Evolutionary conservation across 768 basidiomycete genomes (phyloP).

Genomic region (Sistotremastrum suecicum): DNA sequence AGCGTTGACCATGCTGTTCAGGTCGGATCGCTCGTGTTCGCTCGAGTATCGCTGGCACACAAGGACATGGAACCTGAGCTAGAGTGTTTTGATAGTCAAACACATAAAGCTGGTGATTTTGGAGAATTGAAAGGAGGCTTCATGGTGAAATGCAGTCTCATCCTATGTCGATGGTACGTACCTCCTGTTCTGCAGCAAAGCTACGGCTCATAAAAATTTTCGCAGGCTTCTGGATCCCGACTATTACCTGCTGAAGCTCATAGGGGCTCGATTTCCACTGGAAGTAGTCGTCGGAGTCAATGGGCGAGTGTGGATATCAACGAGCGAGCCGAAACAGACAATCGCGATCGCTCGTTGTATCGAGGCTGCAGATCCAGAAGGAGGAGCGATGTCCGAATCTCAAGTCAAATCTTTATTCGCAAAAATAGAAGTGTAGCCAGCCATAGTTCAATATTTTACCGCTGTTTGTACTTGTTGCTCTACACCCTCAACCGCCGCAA

Average conservation of each 20-base stretch:
- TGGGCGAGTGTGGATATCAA: constrained; percentile 80
- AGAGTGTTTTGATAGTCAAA: constrained; percentile 91
- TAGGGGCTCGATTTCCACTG: constrained; percentile 73
- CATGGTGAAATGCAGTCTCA: constrained; percentile 64
- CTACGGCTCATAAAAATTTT: background rate
- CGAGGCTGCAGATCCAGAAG: constrained; percentile 67
- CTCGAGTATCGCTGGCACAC: constrained; percentile 83
- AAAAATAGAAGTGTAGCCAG: constrained; percentile 25
- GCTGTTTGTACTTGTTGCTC: no score
- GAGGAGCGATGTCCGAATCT: constrained; percentile 42
- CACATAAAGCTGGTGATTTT: constrained; percentile 82
- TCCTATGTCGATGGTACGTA: constrained; percentile 74
- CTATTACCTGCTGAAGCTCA: constrained; percentile 67
- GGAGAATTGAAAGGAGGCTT: constrained; percentile 90
- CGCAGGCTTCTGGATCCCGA: constrained; percentile 63
- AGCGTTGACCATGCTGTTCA: constrained; percentile 17
- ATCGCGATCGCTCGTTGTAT: constrained; percentile 71
- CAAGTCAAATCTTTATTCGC: constrained; percentile 39
- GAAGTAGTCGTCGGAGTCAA: constrained; percentile 87
- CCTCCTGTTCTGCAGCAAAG: background rate
- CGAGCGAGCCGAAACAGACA: constrained; percentile 57
- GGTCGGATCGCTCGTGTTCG: constrained; percentile 87
- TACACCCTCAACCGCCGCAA: no score
- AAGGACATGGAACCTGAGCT: constrained; percentile 98
- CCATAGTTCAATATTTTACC: background rate